Conservation (phyloP, 2,329 filamentous ascomycete species). For the Apiospora malaysiana region DNA sequence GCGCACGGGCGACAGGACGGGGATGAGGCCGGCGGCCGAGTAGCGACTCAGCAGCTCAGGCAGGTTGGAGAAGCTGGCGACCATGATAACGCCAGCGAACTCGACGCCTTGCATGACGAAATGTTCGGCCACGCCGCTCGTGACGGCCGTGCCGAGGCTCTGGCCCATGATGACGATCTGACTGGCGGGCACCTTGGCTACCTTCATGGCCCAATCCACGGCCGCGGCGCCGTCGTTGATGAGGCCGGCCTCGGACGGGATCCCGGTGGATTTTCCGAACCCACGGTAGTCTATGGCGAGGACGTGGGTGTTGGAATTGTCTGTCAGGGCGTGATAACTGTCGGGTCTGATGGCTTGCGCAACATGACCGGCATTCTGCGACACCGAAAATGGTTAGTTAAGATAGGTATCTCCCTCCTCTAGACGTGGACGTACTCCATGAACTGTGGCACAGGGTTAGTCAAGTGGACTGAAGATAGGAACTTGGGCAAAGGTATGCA, state of each 20-base stretch:
- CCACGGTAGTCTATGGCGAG: constrained; percentile 68
- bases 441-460: constrained; percentile 3
- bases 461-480: not conserved
- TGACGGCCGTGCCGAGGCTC: constrained; percentile 60
- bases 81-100: constrained; percentile 61
- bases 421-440: not conserved
- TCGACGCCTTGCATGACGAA: constrained; percentile 45
- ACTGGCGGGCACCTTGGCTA: constrained; percentile 56
- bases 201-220: constrained; percentile 58
- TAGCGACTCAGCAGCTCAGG: constrained; percentile 61
- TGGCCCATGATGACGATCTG: constrained; percentile 66
- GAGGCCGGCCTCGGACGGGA: constrained; percentile 61
- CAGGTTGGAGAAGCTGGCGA: constrained; percentile 63
- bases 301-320: constrained; percentile 70
- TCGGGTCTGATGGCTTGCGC: constrained; percentile 78
- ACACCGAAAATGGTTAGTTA: constrained; percentile 41
- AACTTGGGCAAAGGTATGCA: not conserved
- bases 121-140: constrained; percentile 38
- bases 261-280: constrained; percentile 59
- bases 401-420: not conserved
- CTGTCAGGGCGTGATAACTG: constrained; percentile 78
- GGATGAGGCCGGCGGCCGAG: constrained; percentile 62
- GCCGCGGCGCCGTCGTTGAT: constrained; percentile 58
- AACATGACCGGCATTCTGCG: constrained; percentile 82
- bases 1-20: constrained; percentile 58